Percentiles rank a stretch among this genome's conserved stretches.
Conservation (phyloP, 2,329 filamentous ascomycete species). For the Bretziella fagacearum region DNA sequence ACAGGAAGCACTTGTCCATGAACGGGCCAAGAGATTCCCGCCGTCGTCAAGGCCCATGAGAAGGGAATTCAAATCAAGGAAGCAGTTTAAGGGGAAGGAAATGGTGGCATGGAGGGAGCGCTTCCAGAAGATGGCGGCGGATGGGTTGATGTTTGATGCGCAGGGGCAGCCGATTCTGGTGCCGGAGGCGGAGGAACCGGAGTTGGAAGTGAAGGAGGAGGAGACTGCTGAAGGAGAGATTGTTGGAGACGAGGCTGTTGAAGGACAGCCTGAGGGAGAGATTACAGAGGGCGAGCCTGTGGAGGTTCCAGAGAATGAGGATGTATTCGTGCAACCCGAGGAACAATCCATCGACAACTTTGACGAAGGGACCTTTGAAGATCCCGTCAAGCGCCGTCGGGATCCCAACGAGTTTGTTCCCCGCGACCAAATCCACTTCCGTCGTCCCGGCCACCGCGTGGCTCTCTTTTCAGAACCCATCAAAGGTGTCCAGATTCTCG, state of each 20-base stretch:
- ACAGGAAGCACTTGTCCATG: neutral
- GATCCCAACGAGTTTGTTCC: neutral
- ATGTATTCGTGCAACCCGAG: neutral
- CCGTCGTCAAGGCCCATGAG: neutral
- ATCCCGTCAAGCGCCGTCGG: neutral
- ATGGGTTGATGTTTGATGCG: constrained; percentile 12
- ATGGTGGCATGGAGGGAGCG: neutral
- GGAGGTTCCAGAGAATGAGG: neutral
- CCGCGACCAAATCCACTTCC: constrained; percentile 3
- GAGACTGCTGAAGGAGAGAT: neutral
- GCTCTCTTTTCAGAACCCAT: constrained; percentile 15
- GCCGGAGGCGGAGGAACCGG: neutral
- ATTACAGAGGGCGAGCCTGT: neutral
- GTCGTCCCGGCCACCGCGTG: constrained; percentile 9
- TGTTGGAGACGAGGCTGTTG: neutral
- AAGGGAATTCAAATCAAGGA: neutral
- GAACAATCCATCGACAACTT: neutral
- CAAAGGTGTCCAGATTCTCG: constrained; percentile 21
- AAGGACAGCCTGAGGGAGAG: too few species aligned
- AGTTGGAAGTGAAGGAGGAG: neutral
- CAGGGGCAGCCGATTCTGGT: constrained; percentile 1
- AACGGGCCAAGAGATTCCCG: neutral
- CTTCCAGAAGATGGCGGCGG: constrained; percentile 7
- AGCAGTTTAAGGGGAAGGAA: too few species aligned
- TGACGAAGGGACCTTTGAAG: neutral